phyloP scores from a whole-genome alignment of 441 rosid species.

The Theobroma grandiflorum region DNA sequence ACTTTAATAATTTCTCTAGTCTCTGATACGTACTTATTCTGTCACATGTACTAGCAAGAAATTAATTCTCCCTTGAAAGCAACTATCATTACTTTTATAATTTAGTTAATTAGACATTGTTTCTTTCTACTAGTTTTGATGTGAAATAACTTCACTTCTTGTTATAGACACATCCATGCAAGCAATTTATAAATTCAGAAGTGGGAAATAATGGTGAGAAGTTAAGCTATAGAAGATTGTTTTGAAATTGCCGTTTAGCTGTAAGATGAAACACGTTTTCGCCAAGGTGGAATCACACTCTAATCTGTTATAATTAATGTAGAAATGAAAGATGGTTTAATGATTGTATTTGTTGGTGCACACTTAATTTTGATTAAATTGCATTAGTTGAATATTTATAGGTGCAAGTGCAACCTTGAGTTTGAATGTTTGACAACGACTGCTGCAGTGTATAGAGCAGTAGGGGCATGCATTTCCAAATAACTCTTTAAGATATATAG shows the following conservation, averaged over 20 bases:
- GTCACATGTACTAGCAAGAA: not conserved
- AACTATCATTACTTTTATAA: not conserved
- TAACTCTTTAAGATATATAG: not conserved
- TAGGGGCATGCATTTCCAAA: not conserved
- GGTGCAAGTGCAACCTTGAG: constrained; percentile 12
- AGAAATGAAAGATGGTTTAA: not conserved
- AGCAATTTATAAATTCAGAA: not conserved
- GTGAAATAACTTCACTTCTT: not conserved
- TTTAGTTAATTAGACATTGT: not conserved
- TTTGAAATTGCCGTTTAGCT: constrained; percentile 7
- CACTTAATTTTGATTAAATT: not conserved
- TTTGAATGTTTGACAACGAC: not conserved
- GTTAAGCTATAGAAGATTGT: not conserved
- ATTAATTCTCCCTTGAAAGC: not conserved
- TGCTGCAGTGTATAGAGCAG: not conserved
- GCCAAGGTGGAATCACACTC: not conserved
- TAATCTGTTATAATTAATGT: not conserved
- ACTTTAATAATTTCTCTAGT: not conserved
- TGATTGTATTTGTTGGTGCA: not conserved
- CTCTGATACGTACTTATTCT: not conserved
- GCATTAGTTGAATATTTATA: not conserved
- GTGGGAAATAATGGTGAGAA: not conserved
- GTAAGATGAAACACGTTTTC: not conserved
- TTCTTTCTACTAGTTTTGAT: not conserved
- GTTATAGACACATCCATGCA: not conserved